These are phyloP conservation scores for Calophaca sinica DNA, from an alignment of 306 rosid genomes.

Conservation along the genomic window DNA sequence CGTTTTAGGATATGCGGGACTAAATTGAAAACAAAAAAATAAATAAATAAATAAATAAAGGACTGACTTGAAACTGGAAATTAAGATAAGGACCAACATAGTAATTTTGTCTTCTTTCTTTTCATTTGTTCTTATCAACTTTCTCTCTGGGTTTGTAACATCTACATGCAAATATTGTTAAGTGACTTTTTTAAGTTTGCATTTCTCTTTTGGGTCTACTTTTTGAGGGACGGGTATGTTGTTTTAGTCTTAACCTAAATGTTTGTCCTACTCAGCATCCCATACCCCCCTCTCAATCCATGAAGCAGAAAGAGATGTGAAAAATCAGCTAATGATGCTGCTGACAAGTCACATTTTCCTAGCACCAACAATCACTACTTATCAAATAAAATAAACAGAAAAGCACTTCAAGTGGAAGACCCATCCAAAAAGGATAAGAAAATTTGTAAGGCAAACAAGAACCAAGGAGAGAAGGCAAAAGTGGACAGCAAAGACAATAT, in stretches of 20 bases:
- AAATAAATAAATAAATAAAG: too few species aligned
- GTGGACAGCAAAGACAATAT: slow-evolving; percentile 14
- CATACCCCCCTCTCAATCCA: slow-evolving; percentile 1
- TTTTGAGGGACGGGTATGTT: neutral
- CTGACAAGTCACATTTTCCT: slow-evolving; percentile 20
- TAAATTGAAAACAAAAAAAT: neutral
- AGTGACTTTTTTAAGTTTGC: neutral
- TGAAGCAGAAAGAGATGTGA: slow-evolving; percentile 8
- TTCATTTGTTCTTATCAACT: slow-evolving; percentile 11
- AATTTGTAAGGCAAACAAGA: neutral
- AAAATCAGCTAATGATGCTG: neutral
- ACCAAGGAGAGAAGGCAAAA: neutral
- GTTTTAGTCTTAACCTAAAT: slow-evolving; percentile 2
- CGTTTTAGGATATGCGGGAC: neutral
- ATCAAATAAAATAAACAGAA: neutral
- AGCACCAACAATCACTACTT: slow-evolving; percentile 25
- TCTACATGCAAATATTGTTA: slow-evolving; percentile 1
- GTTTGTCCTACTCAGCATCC: neutral
- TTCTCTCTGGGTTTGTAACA: neutral
- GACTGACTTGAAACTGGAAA: neutral
- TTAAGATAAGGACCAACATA: neutral
- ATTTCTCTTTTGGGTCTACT: neutral
- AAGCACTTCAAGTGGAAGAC: slow-evolving; percentile 22
- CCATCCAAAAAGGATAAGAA: slow-evolving; percentile 10
- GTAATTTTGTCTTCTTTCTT: neutral